Percentiles rank a stretch among this genome's conserved stretches.
phyloP scores from a whole-genome alignment of 257 asterid genomes.

The Agastache rugosa region DNA sequence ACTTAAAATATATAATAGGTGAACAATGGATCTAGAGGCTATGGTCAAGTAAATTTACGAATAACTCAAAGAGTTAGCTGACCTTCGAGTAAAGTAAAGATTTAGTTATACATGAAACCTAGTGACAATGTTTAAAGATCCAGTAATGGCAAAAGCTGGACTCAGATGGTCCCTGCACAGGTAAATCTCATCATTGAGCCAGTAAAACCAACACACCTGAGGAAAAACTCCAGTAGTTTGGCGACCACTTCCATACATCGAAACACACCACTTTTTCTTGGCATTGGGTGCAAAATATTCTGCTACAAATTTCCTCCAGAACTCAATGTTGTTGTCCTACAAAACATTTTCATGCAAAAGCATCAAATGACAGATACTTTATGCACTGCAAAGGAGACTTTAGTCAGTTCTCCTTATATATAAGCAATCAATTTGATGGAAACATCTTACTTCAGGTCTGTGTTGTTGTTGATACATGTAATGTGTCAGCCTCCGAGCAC shows the following conservation, averaged over 20 bases:
- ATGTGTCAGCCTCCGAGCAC: slow-evolving; percentile 94
- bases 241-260: slow-evolving; percentile 97
- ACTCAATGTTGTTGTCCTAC: slow-evolving; percentile 84
- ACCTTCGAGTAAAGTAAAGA: slow-evolving; percentile 12
- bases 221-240: slow-evolving; percentile 94
- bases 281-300: slow-evolving; percentile 96
- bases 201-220: slow-evolving; percentile 63
- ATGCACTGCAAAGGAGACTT: slow-evolving; percentile 13
- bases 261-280: slow-evolving; percentile 97
- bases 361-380: slow-evolving; percentile 4
- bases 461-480: slow-evolving; percentile 98
- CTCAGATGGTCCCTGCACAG: slow-evolving; percentile 2
- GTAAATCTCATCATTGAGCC: slow-evolving; percentile 19
- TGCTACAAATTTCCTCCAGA: slow-evolving; percentile 90
- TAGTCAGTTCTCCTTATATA: slow-evolving; percentile 2
- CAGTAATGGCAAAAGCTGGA: slow-evolving; percentile 19
- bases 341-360: slow-evolving; percentile 32
- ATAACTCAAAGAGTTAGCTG: slow-evolving; percentile 4
- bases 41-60: not conserved
- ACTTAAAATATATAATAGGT: slow-evolving; percentile 22
- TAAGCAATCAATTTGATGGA: not conserved
- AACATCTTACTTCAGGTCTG: slow-evolving; percentile 83
- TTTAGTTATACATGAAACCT: slow-evolving; percentile 4
- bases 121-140: slow-evolving; percentile 12
- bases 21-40: not conserved